Evolutionary conservation across 331 rosid species (phyloP), one percentile per base, ranked within the genome.

Genomic region (Spiraea crenata): DNA sequence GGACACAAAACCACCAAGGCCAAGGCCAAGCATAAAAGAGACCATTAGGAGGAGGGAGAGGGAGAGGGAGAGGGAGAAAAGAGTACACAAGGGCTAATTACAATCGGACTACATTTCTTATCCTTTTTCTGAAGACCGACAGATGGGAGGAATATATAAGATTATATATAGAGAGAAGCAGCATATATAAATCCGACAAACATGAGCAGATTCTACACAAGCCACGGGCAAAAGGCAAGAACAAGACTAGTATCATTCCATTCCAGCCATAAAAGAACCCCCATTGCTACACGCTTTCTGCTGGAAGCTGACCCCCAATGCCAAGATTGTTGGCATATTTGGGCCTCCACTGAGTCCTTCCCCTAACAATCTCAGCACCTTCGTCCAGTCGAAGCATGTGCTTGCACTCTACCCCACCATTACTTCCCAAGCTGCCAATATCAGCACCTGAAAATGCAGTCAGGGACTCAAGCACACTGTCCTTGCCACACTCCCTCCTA

Each of bases 401-500:
- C 83, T 82, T 84, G 89, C 95, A 91, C 80, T 86, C 97, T 5
- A 86, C 82, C 1, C 70, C 72, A 2, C 83, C 89, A 3, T 78
- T 40, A 3, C 75, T 82, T 61, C 80, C 86, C 61, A 83, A 66
- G 68, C 81, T 60, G 47, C 87, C 88, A 12, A 61, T 55, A 9
- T 74, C 86, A 13, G 83, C 85, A 74, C 70, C 72, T 34, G 95
- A 85, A 52, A 84, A 83, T 0, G 91, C 74, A 17, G 95, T 82
- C 35, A 90, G 74, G 75, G 99, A 91, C 83, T 81, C 86, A 74
- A 93, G 90, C 77, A 89, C 86, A 63, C 96, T 93, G 84, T 91
- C 97, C 89, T 83, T 89, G 63, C 92, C 92, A 57, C 99, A 93
- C 82, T 93, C 99, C 87, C 97, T 87, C 86, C 99, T 84, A 51